Conservation (phyloP, 78 protist species). For the Dictyostelium intermedium region DNA sequence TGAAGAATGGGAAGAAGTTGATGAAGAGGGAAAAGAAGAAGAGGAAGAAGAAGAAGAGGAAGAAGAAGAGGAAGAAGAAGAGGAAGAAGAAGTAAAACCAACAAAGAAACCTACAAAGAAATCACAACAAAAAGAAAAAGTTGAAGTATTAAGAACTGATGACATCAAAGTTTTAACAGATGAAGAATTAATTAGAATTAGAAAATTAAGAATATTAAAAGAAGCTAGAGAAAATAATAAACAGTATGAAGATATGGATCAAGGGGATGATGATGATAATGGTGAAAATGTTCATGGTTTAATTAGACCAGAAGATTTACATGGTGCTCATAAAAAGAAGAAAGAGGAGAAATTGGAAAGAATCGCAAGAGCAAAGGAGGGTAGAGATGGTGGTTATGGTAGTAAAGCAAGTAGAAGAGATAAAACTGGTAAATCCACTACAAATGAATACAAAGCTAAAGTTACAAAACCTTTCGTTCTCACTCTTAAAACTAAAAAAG, state of each 20-base stretch:
- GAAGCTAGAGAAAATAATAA: conserved; percentile 14
- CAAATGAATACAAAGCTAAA: conserved; percentile 57
- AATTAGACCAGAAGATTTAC: conserved; percentile 14
- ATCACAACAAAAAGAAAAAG: not conserved
- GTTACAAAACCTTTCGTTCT: conserved; percentile 34
- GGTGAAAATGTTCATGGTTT: conserved; percentile 26
- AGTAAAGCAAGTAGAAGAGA: conserved; percentile 24
- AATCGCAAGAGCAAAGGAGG: conserved; percentile 13
- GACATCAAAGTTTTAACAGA: conserved; percentile 46
- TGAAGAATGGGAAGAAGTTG: conserved; percentile 27
- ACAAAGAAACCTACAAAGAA: not conserved
- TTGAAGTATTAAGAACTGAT: conserved; percentile 14
- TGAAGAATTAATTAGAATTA: conserved; percentile 18
- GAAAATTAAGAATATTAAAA: conserved; percentile 15
- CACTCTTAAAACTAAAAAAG: conserved; percentile 1
- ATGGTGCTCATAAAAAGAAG: conserved; percentile 38
- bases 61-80: not conserved
- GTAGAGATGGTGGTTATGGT: conserved; percentile 67
- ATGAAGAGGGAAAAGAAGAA: conserved; percentile 14
- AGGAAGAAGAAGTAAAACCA: not conserved
- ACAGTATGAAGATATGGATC: not conserved
- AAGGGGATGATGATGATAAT: not conserved
- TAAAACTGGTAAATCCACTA: conserved; percentile 39
- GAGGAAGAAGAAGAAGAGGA: not conserved
- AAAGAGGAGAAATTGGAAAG: conserved; percentile 25